Base-by-base conservation (phyloP, 306 rosid species). In the Acacia crassicarpa region DNA sequence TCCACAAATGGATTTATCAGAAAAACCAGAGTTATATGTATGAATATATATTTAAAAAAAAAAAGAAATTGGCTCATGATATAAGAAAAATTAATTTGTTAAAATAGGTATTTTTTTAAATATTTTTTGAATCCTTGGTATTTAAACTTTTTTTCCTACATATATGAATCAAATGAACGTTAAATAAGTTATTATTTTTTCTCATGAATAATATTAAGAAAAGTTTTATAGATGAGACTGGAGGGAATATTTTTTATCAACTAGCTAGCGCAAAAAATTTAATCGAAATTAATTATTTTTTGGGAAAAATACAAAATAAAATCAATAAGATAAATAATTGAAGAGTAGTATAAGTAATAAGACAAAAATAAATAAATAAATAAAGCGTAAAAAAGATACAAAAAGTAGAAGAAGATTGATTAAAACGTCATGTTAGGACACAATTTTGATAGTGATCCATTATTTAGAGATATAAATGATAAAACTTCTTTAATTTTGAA, bases 181-280 rank as follows among this genome's bases (percentile, higher is more conserved):
- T 20, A 17, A 54, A 51, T 13, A 51, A 51, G 58, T 25, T 54
- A 54, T 27, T 20, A 8, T 54, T 20, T 54, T 8, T 8, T 7
- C 25, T 54, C 8, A 20, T 54, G 20, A 54, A 8, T 54, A 20
- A 20, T 27, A 54, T 16, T 20, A 54, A 19, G 25, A 9, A 54
- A 20, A 19, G 6, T 53, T 8, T 20, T 53, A 2, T 6, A 20
- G 20, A 8, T 51, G 22, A n/a, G 27, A 56, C 62, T 20, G 62
- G 12, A 56, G 13, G 25, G 62, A n/a, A 16, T 56, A 6, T 83
- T 61, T 32, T 27, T 61, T 25, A 25, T 61, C 5, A 56, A 56
- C n/a, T 59, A 22, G 75, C n/a, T 59, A 22, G 75, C 74, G 43
- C 77, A 81, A 69, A 54, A 63, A 61, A 43, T 68, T 78, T 74